Evolutionary conservation across 495 filamentous ascomycete species (phyloP), one percentile per base, ranked within the genome.

Genomic region (Aspergillus avenaceus): DNA sequence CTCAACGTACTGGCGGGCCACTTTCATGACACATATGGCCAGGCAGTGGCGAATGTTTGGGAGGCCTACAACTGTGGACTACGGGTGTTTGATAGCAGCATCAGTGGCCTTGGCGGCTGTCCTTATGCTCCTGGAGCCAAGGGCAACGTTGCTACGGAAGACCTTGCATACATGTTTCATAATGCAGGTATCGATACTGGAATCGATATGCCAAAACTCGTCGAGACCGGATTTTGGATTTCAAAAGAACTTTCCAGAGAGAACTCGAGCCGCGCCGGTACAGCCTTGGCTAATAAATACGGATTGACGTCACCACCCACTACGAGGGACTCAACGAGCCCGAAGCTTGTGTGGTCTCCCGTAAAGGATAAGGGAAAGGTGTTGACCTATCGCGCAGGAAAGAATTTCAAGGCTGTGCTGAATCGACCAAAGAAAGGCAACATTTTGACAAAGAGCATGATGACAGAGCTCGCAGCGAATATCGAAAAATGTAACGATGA

Each of bases 1-100:
- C 36, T 60, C 0, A 24, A 43, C 0, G 53, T 43, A 14, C 53
- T 77, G 1, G 74, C 74, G 0, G 71, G 70, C 9, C 74, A 77
- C 47, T 77, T 75, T 48, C 74, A 77, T 28, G 72, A 77, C 47
- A 77, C 71, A 0, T 71, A 74, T 38, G 70, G 72, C 5, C 68
- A 69, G 45, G 74, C 63, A 1, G 55, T 70, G 1, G 66, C 67
- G 16, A 77, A 77, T 45, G 67, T 70, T 14, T 65, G 73, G 56
- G 67, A 68, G 49, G 65, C 67, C 7, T 77, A 73, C 45, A 47
- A 46, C 0, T 61, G 64, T 40, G 74, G 72, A 4, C 49, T 77
- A 2, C 58, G 64, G 5, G 65, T 69, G 0, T 77, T 77, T 34
- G 74, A 77, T 45, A 69, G 67, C 23, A 74, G 70, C 34, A 61